These are phyloP conservation scores for Dioszegia crocea DNA, from an alignment of 768 basidiomycete genomes.

Conservation along the genomic window DNA sequence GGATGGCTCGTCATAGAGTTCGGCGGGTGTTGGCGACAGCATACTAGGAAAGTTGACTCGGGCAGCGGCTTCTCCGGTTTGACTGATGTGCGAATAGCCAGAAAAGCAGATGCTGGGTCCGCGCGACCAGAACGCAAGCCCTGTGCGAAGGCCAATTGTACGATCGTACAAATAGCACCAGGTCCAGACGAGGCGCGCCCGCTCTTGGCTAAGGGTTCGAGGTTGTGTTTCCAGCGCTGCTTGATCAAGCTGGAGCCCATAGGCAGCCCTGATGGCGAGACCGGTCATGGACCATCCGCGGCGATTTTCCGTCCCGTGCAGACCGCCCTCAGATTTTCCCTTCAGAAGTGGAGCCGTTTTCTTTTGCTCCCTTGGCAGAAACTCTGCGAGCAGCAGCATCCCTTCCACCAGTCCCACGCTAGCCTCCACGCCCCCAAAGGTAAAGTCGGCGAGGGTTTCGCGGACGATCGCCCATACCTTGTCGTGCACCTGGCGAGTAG, in stretches of 20 bases:
- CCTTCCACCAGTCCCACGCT: constrained; percentile 46
- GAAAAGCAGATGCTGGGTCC: constrained; percentile 42
- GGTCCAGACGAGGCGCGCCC: constrained; percentile 42
- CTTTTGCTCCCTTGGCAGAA: constrained; percentile 34
- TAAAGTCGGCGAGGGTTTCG: constrained; percentile 34
- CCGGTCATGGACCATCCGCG: constrained; percentile 45
- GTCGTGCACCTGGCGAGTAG: constrained; percentile 33
- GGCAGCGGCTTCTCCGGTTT: constrained; percentile 44
- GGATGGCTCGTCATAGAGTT: background rate
- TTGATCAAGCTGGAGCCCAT: constrained; percentile 38
- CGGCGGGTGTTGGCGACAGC: constrained; percentile 22
- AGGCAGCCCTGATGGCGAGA: constrained; percentile 43
- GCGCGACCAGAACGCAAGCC: constrained; percentile 46
- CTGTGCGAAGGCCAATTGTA: constrained; percentile 45
- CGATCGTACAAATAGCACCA: constrained; percentile 45
- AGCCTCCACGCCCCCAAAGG: constrained; percentile 32
- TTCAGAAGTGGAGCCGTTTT: constrained; percentile 13
- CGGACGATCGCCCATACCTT: constrained; percentile 36
- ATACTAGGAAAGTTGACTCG: constrained; percentile 40
- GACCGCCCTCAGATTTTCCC: constrained; percentile 18
- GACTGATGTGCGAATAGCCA: constrained; percentile 40
- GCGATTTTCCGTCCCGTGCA: constrained; percentile 43
- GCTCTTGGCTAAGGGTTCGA: constrained; percentile 23
- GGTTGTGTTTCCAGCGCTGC: constrained; percentile 30
- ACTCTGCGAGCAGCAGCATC: constrained; percentile 41